Percentiles rank a stretch among this genome's conserved stretches.
Conservation (phyloP, 2,329 filamentous ascomycete species). For the Xylariales sp. region DNA sequence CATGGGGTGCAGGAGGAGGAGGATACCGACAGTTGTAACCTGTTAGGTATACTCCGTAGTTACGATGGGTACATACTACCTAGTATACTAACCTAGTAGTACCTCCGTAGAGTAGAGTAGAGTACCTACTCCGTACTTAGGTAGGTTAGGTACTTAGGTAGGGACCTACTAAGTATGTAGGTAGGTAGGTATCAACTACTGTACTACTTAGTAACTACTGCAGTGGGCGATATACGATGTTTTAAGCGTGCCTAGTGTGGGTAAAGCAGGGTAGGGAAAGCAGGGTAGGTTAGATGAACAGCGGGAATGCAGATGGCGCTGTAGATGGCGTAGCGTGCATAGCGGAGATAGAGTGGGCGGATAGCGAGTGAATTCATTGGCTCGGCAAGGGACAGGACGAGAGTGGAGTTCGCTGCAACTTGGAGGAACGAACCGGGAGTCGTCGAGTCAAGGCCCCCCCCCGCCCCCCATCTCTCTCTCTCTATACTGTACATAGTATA, state of each 20-base stretch:
- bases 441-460: not conserved
- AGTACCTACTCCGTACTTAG: too few relatives aligned
- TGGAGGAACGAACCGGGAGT: constrained; percentile 9
- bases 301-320: constrained; percentile 29
- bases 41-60: too few relatives aligned
- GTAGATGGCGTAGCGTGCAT: constrained; percentile 22
- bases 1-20: constrained; percentile 22
- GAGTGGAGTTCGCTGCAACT: constrained; percentile 21
- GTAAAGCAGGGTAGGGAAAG: not conserved
- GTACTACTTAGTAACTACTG: too few relatives aligned
- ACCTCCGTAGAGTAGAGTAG: too few relatives aligned
- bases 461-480: too few relatives aligned
- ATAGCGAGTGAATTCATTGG: constrained; percentile 8
- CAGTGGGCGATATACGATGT: too few relatives aligned
- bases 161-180: too few relatives aligned
- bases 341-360: not conserved
- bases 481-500: too few relatives aligned
- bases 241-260: not conserved
- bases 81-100: too few relatives aligned
- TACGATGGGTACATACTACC: too few relatives aligned
- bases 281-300: constrained; percentile 3
- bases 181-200: too few relatives aligned
- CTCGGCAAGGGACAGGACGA: constrained; percentile 10
- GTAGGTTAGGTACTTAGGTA: too few relatives aligned
- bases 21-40: not conserved